Base-by-base conservation (phyloP, 768 basidiomycete genomes). In the Tulasnella sp. region DNA sequence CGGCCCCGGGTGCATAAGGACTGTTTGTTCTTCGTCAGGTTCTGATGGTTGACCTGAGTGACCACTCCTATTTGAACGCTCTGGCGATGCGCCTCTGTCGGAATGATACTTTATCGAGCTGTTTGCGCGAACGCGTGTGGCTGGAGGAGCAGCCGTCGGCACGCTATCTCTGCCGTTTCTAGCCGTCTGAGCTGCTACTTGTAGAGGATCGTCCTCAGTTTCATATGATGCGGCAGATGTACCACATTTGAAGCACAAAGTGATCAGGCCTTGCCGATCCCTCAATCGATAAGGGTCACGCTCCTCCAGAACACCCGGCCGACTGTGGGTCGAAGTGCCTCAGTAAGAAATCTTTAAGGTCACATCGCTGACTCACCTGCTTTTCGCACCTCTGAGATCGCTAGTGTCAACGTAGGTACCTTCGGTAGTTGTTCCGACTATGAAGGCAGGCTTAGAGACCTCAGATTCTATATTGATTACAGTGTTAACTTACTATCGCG, bases 231-330 rank as follows among this genome's bases (percentile, higher is more conserved):
- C 80, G 70, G 65, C 85, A 4, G 92, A 87, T 17, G 80, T 82
- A 44, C 86, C 84, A 69, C 96, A 99, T 60, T 79, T 81, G 73
- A 88, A 96, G 69, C 96, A 99, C 29, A 93, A 74, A n/a, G 96
- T 81, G 2, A 86, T 80, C 0, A 78, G 76, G 1, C 87, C 85
- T 66, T 86, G 89, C 65, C 83, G 80, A 70, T 97, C 93, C 67
- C 84, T 86, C 49, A 93, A 75, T 45, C 87, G 82, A 73, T 85
- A 81, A 10, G 87, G 81, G 70, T 98, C 96, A 25, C 92, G 84
- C 53, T 92, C 92, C 68, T 98, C 96, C 27, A 89, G 72, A 63
- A 91, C 84, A 27, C 90, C 90, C 67, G 85, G 84, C 25, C 91
- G 90, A 68, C 92, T 85, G 44, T 30, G 17, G 48, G 19, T 19